Evolutionary conservation across 208 protist genomes (phyloP).

Genomic region (Endotrypanum monterogeii): DNA sequence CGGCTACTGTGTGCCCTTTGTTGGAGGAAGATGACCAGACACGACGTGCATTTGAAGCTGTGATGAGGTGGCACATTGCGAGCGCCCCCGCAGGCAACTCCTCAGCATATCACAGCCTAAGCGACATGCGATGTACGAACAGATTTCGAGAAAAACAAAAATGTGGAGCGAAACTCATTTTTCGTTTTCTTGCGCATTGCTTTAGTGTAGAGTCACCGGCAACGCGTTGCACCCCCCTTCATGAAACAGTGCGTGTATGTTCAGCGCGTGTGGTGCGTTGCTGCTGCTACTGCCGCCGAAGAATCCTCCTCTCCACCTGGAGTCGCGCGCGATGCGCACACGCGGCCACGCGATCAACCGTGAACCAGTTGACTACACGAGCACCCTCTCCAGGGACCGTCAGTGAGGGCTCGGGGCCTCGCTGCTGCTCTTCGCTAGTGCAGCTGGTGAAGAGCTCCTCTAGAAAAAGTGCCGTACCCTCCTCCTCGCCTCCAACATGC

Average conservation of each 20-base stretch:
- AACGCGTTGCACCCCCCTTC: not conserved
- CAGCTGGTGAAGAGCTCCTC: conserved; percentile 35
- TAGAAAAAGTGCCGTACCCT: conserved; percentile 58
- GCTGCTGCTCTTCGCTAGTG: conserved; percentile 3
- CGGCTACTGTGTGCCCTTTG: not conserved
- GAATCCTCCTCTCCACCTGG: conserved; percentile 9
- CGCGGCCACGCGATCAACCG: conserved; percentile 19
- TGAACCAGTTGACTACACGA: conserved; percentile 27
- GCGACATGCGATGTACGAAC: not conserved
- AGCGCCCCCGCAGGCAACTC: not conserved
- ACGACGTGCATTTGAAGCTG: not conserved
- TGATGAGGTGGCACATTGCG: not conserved
- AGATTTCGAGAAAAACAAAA: not conserved
- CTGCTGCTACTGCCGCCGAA: conserved; percentile 1
- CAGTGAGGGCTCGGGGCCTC: not conserved
- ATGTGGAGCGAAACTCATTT: not conserved
- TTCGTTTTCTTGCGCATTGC: not conserved
- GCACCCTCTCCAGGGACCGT: no score
- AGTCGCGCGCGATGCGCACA: conserved; percentile 22
- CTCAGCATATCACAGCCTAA: not conserved
- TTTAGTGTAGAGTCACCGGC: not conserved
- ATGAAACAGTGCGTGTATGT: conserved; percentile 1
- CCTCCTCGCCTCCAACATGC: conserved; percentile 65
- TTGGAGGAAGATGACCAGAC: not conserved
- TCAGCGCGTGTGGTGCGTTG: not conserved